These are phyloP conservation scores for Apiotrichum mycotoxinovorans DNA, from an alignment of 1,284 basidiomycete genomes.

Conservation along the genomic window DNA sequence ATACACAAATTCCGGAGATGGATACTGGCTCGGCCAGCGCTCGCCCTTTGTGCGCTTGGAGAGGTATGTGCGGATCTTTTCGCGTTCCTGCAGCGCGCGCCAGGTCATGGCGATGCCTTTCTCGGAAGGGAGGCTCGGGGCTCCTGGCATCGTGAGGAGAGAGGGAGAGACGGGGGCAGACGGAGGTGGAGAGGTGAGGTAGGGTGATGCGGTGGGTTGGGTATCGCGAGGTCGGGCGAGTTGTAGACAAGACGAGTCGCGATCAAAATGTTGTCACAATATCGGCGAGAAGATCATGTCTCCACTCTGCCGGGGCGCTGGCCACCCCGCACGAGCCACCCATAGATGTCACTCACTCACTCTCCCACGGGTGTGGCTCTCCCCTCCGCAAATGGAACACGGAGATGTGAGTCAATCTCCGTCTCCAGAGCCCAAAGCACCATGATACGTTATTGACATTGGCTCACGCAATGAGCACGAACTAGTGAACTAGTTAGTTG, in stretches of 20 bases:
- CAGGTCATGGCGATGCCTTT: not conserved
- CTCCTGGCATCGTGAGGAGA: not conserved
- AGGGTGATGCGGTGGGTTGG: not conserved
- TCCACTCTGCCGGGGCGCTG: too few species aligned
- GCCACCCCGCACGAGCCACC: too few species aligned
- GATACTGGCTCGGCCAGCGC: not conserved
- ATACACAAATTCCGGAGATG: constrained; percentile 17
- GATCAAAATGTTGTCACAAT: too few species aligned
- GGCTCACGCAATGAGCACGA: too few species aligned
- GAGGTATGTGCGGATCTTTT: not conserved
- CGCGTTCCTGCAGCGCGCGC: constrained; percentile 8
- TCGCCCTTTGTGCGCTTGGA: not conserved
- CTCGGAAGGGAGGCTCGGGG: not conserved
- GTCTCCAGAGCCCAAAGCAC: too few species aligned
- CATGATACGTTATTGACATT: too few species aligned
- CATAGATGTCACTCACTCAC: not conserved
- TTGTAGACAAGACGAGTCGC: too few species aligned
- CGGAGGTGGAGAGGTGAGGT: not conserved
- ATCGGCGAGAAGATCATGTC: not conserved
- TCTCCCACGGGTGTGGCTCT: too few species aligned
- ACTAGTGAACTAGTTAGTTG: not conserved
- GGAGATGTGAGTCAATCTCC: too few species aligned
- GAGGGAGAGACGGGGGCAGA: not conserved
- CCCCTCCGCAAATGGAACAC: too few species aligned
- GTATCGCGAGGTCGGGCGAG: too few species aligned